phyloP scores from a whole-genome alignment of 2,329 filamentous ascomycete species.

The Truncatella angustata region DNA sequence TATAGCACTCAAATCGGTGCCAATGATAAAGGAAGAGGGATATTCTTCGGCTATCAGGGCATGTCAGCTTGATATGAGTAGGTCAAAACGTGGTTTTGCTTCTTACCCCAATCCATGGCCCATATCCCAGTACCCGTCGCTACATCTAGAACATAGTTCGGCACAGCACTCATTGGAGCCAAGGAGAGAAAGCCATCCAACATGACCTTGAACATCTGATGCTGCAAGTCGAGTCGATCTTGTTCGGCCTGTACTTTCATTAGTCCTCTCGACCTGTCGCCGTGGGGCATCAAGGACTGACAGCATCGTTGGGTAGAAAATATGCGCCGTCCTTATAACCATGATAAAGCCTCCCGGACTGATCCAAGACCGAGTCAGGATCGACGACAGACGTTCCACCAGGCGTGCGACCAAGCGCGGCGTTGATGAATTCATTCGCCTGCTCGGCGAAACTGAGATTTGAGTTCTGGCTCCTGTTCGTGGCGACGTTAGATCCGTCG shows the following conservation, averaged over 20 bases:
- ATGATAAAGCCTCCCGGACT: neutral
- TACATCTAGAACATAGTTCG: neutral
- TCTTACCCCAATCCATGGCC: neutral
- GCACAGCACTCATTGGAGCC: neutral
- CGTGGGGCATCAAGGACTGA: neutral
- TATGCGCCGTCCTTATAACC: neutral
- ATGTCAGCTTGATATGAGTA: neutral
- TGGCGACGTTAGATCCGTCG: too few species aligned
- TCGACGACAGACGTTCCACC: neutral
- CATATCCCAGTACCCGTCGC: conserved; percentile 1
- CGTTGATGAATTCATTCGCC: neutral
- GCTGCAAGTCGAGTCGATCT: neutral
- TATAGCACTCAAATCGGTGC: conserved; percentile 9
- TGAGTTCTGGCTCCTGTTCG: too few species aligned
- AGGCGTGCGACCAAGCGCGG: neutral
- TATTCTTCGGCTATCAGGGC: neutral
- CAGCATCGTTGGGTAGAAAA: neutral
- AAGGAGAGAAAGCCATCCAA: neutral
- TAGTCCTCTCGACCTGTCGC: too few species aligned
- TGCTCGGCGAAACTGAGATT: neutral
- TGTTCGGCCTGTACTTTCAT: neutral
- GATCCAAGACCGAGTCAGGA: neutral
- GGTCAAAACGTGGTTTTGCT: neutral
- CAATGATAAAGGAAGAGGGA: conserved; percentile 1
- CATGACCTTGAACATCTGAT: neutral